Base-by-base conservation (phyloP, 371 early-diverging fungal species). In the Rhizomucor miehei region DNA sequence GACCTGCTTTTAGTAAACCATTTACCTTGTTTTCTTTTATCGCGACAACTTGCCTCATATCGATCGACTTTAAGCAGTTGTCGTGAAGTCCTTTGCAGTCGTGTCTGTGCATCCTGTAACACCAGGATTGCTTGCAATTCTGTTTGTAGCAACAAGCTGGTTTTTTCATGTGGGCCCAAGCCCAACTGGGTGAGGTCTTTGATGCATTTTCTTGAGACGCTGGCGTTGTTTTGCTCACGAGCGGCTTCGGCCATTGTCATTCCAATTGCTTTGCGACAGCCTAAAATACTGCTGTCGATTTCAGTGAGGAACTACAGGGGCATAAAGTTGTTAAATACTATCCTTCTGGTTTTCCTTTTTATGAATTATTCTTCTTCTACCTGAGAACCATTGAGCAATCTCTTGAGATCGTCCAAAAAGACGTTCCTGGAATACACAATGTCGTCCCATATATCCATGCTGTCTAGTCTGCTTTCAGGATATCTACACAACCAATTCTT, bases 381-480 rank as follows among this genome's bases (percentile, higher is more conserved):
- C 13, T 36, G 16, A 17, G 35, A 8, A 36, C 10, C 39, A 9
- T 51, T 37, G 2, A 41, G 38, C 17, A 63, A 37, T 1, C 20
- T 38, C 1, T 48, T 34, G 10, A 73, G 13, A n/a, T 58, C 56
- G 2, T 71, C 60, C 24, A 79, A 45, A 58, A 72, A 73, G 8
- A 65, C 46, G 12, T 62, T 50, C 46, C 83, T 21, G 10, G 69
- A 40, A 17, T 60, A 48, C 11, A 73, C 41, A 13, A 83, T 55
- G 36, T 79, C 81, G 52, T 82, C 71, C 85, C 82, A 85, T 5
- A 66, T 48, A 16, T 75, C 75, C 55, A 82, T 74, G 3, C 66
- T 47, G 50, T 82, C 81, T 45, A 62, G 51, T 43, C 51, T 47
- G 1, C 36, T 16, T 49, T 72, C 75, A 8, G 78, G 78, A 44